A percentile compares a stretch with the other conserved stretches of the same genome.
Evolutionary conservation across 2,329 filamentous ascomycete species (phyloP).

Genomic region (Diaporthe nobilis): DNA sequence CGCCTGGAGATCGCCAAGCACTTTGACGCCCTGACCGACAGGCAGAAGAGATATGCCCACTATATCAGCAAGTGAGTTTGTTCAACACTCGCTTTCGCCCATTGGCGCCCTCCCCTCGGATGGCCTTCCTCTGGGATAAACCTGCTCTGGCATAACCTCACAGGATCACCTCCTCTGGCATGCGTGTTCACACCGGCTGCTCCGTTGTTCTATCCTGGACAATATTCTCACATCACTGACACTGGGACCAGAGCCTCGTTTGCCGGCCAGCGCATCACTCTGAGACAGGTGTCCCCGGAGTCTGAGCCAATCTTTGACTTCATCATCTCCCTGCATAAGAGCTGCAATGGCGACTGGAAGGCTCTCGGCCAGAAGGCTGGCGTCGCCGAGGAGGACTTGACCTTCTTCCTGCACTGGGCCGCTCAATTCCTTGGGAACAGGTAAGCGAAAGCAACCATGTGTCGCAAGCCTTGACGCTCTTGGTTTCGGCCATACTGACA

Average conservation of each 20-base stretch:
- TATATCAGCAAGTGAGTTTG: slow-evolving; percentile 81
- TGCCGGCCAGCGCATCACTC: slow-evolving; percentile 81
- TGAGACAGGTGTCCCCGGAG: slow-evolving; percentile 86
- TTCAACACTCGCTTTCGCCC: neutral
- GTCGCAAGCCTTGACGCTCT: no score
- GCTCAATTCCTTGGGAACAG: slow-evolving; percentile 74
- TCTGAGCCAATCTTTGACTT: slow-evolving; percentile 86
- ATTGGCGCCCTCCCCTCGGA: neutral
- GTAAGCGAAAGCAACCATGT: neutral
- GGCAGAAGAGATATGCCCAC: slow-evolving; percentile 92
- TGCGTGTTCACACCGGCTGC: neutral
- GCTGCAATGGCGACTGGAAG: slow-evolving; percentile 79
- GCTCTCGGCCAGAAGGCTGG: slow-evolving; percentile 74
- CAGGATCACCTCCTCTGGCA: neutral
- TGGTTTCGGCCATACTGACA: neutral
- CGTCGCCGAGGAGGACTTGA: slow-evolving; percentile 74
- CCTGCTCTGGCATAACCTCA: slow-evolving; percentile 15
- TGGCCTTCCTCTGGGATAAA: slow-evolving; percentile 29
- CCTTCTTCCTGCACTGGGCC: slow-evolving; percentile 81
- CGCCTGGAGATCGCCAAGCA: slow-evolving; percentile 92
- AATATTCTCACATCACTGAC: slow-evolving; percentile 3
- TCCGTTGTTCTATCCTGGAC: neutral
- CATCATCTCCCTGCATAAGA: slow-evolving; percentile 79
- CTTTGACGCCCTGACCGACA: slow-evolving; percentile 82
- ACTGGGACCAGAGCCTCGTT: slow-evolving; percentile 75